A percentile compares a stretch with the other conserved stretches of the same genome.
Conservation (phyloP, 2,329 filamentous ascomycete species). For the Verticillium zaregamsianum region DNA sequence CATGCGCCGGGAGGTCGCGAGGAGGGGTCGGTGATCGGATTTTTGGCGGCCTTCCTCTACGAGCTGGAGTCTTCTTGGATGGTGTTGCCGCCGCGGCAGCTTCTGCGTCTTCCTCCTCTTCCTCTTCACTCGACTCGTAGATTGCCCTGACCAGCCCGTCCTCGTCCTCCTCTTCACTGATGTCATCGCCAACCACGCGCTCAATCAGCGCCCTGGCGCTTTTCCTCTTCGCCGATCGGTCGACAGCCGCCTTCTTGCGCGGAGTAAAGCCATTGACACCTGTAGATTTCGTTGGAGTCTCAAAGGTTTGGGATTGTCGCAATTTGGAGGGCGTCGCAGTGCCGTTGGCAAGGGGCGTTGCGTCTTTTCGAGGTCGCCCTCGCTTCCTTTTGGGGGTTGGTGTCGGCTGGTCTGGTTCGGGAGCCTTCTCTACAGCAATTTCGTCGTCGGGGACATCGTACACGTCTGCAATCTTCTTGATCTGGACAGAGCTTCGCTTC, state of each 20-base stretch:
- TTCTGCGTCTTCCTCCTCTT: slow-evolving; percentile 33
- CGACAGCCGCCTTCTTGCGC: slow-evolving; percentile 63
- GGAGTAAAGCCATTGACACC: slow-evolving; percentile 48
- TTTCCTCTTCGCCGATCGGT: slow-evolving; percentile 83
- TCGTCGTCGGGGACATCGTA: slow-evolving; percentile 10
- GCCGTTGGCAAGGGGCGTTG: slow-evolving; percentile 16
- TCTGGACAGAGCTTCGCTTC: slow-evolving; percentile 16
- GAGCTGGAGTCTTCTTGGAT: slow-evolving; percentile 49
- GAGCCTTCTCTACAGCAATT: not conserved
- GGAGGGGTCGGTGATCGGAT: slow-evolving; percentile 75
- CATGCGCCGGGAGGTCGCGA: slow-evolving; percentile 76
- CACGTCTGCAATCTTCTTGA: slow-evolving; percentile 21
- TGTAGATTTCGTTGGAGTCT: slow-evolving; percentile 34
- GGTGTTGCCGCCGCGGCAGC: slow-evolving; percentile 28
- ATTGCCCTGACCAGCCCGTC: slow-evolving; percentile 68
- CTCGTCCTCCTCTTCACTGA: slow-evolving; percentile 69
- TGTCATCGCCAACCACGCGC: slow-evolving; percentile 58
- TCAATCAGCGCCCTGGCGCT: slow-evolving; percentile 75
- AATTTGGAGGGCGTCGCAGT: slow-evolving; percentile 32
- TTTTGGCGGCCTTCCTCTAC: slow-evolving; percentile 34
- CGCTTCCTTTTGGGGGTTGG: slow-evolving; percentile 29
- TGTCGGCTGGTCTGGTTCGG: slow-evolving; percentile 11
- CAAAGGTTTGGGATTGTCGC: slow-evolving; percentile 23
- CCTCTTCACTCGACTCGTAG: slow-evolving; percentile 52
- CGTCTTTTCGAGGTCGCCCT: slow-evolving; percentile 28